Conservation (phyloP, 2,329 filamentous ascomycete species). For the Beauveria bassiana region DNA sequence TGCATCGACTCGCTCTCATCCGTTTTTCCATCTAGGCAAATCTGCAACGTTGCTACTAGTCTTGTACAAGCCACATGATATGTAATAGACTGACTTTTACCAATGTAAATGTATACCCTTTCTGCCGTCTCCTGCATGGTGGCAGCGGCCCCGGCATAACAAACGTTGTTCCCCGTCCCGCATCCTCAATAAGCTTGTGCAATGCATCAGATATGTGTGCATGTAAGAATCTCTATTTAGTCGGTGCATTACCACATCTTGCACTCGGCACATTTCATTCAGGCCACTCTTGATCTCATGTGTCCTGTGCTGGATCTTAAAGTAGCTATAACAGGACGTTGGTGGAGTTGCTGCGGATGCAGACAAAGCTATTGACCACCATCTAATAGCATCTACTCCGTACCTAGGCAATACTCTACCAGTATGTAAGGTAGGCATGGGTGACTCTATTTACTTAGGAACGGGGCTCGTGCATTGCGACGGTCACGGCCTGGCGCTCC, state of each 20-base stretch:
- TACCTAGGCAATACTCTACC: too few relatives aligned
- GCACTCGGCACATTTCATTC: neutral
- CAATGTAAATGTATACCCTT: neutral
- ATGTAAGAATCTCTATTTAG: neutral
- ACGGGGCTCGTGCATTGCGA: neutral
- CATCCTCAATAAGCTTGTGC: neutral
- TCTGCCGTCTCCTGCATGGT: neutral
- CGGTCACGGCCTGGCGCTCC: neutral
- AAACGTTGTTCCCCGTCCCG: neutral
- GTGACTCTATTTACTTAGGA: neutral
- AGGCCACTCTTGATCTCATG: neutral
- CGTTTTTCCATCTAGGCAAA: neutral
- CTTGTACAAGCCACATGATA: neutral
- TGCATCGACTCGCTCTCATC: neutral
- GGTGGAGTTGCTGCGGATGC: neutral
- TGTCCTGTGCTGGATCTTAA: neutral
- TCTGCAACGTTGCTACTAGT: neutral
- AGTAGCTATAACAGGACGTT: neutral
- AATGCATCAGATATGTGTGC: neutral
- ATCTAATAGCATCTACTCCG: too few relatives aligned
- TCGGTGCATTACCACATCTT: neutral
- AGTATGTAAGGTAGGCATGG: too few relatives aligned
- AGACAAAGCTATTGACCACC: neutral
- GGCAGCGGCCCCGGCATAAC: neutral
- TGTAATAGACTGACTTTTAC: neutral